These are phyloP conservation scores for Penicillium odoratum DNA, from an alignment of 495 filamentous ascomycete species.

Conservation along the genomic window DNA sequence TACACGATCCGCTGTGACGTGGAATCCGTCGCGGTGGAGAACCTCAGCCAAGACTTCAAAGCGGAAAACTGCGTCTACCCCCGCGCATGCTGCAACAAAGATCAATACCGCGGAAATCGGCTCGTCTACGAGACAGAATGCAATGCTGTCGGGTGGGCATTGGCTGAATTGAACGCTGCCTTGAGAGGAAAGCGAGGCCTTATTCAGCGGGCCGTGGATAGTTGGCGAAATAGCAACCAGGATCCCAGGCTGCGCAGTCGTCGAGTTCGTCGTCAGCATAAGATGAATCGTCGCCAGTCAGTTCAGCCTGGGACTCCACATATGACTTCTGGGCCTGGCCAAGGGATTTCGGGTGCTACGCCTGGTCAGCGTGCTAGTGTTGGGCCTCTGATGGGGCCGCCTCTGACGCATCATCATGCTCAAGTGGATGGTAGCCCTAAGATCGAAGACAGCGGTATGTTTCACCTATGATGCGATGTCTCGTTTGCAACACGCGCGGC, in stretches of 20 bases:
- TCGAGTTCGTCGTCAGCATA: conserved; percentile 90
- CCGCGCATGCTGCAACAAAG: conserved; percentile 89
- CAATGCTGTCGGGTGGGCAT: conserved; percentile 95
- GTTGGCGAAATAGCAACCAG: conserved; percentile 98
- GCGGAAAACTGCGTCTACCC: conserved; percentile 98
- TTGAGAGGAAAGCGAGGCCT: conserved; percentile 90
- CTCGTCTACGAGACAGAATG: conserved; percentile 97
- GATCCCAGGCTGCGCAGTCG: conserved; percentile 87
- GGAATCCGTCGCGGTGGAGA: conserved; percentile 90
- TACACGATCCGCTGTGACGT: conserved; percentile 98
- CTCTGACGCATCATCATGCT: conserved; percentile 77
- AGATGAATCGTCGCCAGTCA: conserved; percentile 77
- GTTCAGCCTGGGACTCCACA: conserved; percentile 48
- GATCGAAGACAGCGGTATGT: conserved; percentile 91
- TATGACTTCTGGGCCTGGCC: conserved; percentile 39
- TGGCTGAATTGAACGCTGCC: conserved; percentile 88
- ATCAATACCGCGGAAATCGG: conserved; percentile 93
- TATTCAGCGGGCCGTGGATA: conserved; percentile 96
- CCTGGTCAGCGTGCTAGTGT: conserved; percentile 51
- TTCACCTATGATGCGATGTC: conserved; percentile 61
- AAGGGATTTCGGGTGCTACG: conserved; percentile 35
- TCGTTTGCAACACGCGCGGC: conserved; percentile 21
- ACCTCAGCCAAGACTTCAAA: conserved; percentile 84
- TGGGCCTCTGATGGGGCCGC: conserved; percentile 63
- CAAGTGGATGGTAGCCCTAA: conserved; percentile 72